These are phyloP conservation scores for Chytriomyces sp. DNA, from an alignment of 192 early-diverging fungal species.

Conservation along the genomic window DNA sequence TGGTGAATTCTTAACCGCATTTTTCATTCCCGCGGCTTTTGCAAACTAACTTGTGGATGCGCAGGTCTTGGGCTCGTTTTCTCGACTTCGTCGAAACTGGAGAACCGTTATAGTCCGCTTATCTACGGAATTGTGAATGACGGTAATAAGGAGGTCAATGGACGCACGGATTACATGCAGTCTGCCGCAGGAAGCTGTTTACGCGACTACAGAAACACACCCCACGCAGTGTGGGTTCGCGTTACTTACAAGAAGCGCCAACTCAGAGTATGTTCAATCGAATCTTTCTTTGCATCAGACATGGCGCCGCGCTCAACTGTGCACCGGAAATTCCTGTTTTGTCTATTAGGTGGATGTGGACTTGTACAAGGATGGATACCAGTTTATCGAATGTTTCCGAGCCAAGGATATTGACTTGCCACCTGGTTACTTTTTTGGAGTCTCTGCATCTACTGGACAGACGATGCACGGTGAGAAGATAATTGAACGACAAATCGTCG, in stretches of 20 bases:
- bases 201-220: conserved; percentile 71
- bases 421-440: conserved; percentile 75
- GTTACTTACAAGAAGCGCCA: conserved; percentile 67
- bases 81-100: conserved; percentile 19
- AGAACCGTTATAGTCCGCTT: conserved; percentile 56
- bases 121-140: conserved; percentile 71
- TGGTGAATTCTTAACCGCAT: conserved; percentile 35
- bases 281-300: conserved; percentile 9
- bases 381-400: conserved; percentile 65
- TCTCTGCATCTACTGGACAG: conserved; percentile 49
- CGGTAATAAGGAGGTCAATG: conserved; percentile 56
- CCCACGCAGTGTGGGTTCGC: conserved; percentile 55
- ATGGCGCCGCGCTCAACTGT: background rate
- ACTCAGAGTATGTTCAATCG: conserved; percentile 38
- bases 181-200: conserved; percentile 56
- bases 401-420: conserved; percentile 61
- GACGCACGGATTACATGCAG: conserved; percentile 51
- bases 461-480: conserved; percentile 34
- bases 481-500: background rate
- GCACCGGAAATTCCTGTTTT: too few relatives aligned
- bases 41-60: conserved; percentile 2
- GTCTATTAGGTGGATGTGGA: conserved; percentile 61
- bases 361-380: conserved; percentile 53
- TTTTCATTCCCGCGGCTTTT: conserved; percentile 26
- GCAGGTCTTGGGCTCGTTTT: conserved; percentile 23